Evolutionary conservation across 2,329 filamentous ascomycete species (phyloP), one percentile per base, ranked within the genome.

Genomic region (Xylaria digitata): DNA sequence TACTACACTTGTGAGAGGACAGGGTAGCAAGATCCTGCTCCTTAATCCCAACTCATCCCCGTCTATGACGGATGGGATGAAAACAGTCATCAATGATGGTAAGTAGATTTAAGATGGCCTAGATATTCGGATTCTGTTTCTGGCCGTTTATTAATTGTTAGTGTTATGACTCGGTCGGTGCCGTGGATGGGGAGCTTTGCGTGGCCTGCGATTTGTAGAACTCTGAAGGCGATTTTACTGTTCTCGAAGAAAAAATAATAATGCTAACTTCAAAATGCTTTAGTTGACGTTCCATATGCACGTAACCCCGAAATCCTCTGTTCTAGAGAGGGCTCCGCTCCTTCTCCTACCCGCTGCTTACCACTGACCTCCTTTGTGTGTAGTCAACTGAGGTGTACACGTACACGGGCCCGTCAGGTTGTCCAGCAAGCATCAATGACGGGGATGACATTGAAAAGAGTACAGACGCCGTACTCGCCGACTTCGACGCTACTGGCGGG

Each of bases 31-130:
- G 68, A 88, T 94, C 69, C 84, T 95, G 46, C 82, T 95, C 67
- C 84, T 95, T 73, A 95, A 96, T 75, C 92, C 92, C 40, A 96
- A 96, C 80, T 93, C 91, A 2, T 93, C 90, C 0, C 73, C 80
- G 63, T 81, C 84, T 62, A 95, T 95, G 92, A 95, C 92, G 11
- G 81, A 87, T 6, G 87, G 86, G 30, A 83, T 94, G 73, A 83
- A 84, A 62, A 75, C 79, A 53, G 81, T 84, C 55, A 81, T 89
- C 65, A 78, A 80, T 49, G 74, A 77, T 60, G 75, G 67, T 69
- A 53, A 65, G 67, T 67, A 48, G 21, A n/a, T 17, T 40, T 7
- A 50, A 23, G 17, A n/a, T 46, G n/a, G 26, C 52, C 45, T 5
- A 19, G 26, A 13, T 23, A 13, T 5, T 19, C 8, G 17, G 17